Percentiles rank a stretch among this genome's conserved stretches.
These are phyloP conservation scores for Populus hybrid DNA, from an alignment of 441 rosid genomes.

Conservation along the genomic window DNA sequence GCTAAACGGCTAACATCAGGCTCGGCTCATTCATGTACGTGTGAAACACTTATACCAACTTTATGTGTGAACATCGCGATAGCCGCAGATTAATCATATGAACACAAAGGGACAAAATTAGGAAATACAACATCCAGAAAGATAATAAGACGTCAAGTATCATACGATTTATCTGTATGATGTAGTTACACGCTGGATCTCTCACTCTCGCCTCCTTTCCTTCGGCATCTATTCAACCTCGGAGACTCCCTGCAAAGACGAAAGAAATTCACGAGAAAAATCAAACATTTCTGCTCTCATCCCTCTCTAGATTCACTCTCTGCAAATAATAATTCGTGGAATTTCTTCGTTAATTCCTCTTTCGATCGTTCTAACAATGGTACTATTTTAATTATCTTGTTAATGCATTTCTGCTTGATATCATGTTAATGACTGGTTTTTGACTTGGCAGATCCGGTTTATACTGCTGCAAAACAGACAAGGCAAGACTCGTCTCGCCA, in stretches of 20 bases:
- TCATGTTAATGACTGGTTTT: not conserved
- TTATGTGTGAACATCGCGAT: not conserved
- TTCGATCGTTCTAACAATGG: conserved; percentile 9
- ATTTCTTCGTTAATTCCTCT: not conserved
- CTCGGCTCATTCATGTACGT: not conserved
- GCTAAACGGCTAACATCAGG: not conserved
- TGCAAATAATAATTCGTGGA: not conserved
- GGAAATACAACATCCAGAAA: not conserved
- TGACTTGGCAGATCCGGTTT: conserved; percentile 80
- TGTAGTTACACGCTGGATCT: not conserved
- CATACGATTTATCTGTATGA: not conserved
- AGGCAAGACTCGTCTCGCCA: conserved; percentile 99
- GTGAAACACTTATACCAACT: not conserved
- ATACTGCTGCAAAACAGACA: conserved; percentile 96
- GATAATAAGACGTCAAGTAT: not conserved
- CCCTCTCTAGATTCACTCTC: not conserved
- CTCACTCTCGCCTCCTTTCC: not conserved
- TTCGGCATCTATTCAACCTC: conserved; percentile 6
- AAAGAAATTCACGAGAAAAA: not conserved
- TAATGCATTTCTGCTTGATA: not conserved
- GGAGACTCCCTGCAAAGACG: not conserved
- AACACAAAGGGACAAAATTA: not conserved
- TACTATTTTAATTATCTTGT: not conserved
- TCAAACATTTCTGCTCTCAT: not conserved
- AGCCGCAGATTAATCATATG: not conserved